Base-by-base conservation (phyloP, 2,329 filamentous ascomycete species). In the Monosporascus sp. region DNA sequence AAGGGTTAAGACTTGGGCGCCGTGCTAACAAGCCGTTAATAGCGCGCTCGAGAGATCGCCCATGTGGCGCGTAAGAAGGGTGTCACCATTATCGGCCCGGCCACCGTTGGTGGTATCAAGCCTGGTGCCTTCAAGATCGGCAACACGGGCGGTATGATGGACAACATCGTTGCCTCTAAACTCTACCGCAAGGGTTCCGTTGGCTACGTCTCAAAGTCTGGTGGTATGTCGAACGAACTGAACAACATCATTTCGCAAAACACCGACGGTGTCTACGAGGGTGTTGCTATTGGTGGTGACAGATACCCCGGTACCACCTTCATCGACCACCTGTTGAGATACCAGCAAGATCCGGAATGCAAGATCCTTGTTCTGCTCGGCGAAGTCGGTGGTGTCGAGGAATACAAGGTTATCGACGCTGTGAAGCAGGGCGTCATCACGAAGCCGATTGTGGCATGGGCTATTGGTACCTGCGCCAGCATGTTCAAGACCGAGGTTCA, bases 131-230 rank as follows among this genome's bases (percentile, higher is more conserved):
- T 93, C 89, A 99, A 97, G 85, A 99, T 99, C 62, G 94, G 94
- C 74, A 99, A 99, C 84, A 99, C 94, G 68, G 94, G 94, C 84
- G 94, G 94, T 76, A 99, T 99, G 94, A 99, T 99, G 94, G 94
- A 99, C 84, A 99, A 99, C 85, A 99, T 99, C 68, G 94, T 99
- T 60, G 91, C 94, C 65, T 97, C 94, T 73, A 99, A 99, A 87
- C 90, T 99, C 57, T 99, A 99, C 87, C 93, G 94, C 77, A 94
- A 94, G 79, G 94, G 94, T 67, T 97, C 94, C 65, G 92, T 99
- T 63, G 94, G 90, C 67, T 99, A 99, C 76, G 94, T 99, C 75
- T 97, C 93, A 83, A 99, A 99, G 84, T 99, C 94, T 55, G 94
- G 94, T 72, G 94, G 94, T 79, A 99, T 99, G 94, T 97, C 94